A percentile compares a stretch with the other conserved stretches of the same genome.
These are phyloP conservation scores for Xylaria sp. DNA, from an alignment of 2,329 filamentous ascomycete species.

Conservation along the genomic window DNA sequence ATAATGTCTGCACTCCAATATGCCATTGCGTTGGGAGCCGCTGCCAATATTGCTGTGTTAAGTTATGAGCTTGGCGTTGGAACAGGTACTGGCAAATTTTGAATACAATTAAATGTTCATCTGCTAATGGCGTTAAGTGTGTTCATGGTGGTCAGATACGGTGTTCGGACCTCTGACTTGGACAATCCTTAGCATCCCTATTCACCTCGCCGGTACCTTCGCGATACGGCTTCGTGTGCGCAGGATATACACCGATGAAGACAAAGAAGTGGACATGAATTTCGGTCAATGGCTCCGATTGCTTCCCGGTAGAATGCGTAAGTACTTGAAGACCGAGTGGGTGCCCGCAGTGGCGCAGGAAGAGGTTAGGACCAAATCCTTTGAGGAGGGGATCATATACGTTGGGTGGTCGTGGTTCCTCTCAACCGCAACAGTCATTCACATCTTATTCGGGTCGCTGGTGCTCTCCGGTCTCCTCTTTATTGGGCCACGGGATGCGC, in stretches of 20 bases:
- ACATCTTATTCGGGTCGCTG: conserved; percentile 46
- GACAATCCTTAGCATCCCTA: conserved; percentile 32
- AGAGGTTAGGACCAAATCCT: conserved; percentile 15
- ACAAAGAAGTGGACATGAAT: neutral
- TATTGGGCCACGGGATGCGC: conserved; percentile 41
- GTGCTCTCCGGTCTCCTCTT: conserved; percentile 45
- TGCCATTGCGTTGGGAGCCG: conserved; percentile 28
- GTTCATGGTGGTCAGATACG: conserved; percentile 35
- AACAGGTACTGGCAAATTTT: conserved; percentile 13
- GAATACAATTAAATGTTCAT: too few relatives aligned
- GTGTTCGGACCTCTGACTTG: conserved; percentile 33
- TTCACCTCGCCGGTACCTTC: conserved; percentile 34
- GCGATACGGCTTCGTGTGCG: conserved; percentile 35
- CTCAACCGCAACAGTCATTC: conserved; percentile 38
- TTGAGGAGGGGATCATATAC: conserved; percentile 27
- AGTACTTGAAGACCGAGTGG: conserved; percentile 25
- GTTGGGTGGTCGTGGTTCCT: conserved; percentile 40
- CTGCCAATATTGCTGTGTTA: conserved; percentile 31
- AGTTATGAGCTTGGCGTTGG: conserved; percentile 36
- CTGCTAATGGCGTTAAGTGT: conserved; percentile 30
- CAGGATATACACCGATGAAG: conserved; percentile 13
- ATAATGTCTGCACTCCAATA: conserved; percentile 22
- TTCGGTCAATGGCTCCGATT: conserved; percentile 25
- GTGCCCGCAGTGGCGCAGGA: conserved; percentile 26
- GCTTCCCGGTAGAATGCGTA: conserved; percentile 18